phyloP scores from a whole-genome alignment of 345 rosid species.

The Salix caprea region DNA sequence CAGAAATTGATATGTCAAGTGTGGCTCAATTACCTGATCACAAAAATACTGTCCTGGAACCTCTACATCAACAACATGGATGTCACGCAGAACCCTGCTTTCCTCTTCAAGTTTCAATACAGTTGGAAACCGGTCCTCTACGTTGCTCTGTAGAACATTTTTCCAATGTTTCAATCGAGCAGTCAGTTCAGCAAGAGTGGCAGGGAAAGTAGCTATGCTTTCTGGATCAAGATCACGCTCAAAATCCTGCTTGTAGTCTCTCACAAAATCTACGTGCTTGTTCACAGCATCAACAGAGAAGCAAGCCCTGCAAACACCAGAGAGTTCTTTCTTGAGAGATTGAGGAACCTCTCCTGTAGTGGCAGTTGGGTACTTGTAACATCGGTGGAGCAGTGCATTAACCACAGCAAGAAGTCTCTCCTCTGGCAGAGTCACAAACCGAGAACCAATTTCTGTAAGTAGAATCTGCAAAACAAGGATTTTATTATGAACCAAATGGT shows the following conservation, averaged over 20 bases:
- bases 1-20: background rate
- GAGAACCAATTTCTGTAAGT: slow-evolving; percentile 92
- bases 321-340: slow-evolving; percentile 95
- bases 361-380: slow-evolving; percentile 97
- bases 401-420: slow-evolving; percentile 97
- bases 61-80: slow-evolving; percentile 96
- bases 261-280: slow-evolving; percentile 96
- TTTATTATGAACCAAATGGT: background rate
- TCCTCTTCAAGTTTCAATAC: slow-evolving; percentile 95
- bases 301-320: slow-evolving; percentile 98
- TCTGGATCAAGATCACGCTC: slow-evolving; percentile 98
- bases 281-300: slow-evolving; percentile 96
- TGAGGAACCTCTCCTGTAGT: slow-evolving; percentile 98
- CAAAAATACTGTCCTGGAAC: slow-evolving; percentile 97
- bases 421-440: slow-evolving; percentile 93
- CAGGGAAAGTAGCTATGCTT: slow-evolving; percentile 84
- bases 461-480: slow-evolving; percentile 53
- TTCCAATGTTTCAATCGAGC: slow-evolving; percentile 92
- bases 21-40: slow-evolving; percentile 61
- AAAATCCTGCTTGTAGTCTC: slow-evolving; percentile 95
- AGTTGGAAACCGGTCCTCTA: slow-evolving; percentile 95
- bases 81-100: slow-evolving; percentile 85
- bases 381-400: slow-evolving; percentile 94
- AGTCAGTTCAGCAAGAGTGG: slow-evolving; percentile 83
- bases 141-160: slow-evolving; percentile 94